A percentile compares a stretch with the other conserved stretches of the same genome.
Conservation (phyloP, 352 stramenopile species). For the Peronospora tabacina region DNA sequence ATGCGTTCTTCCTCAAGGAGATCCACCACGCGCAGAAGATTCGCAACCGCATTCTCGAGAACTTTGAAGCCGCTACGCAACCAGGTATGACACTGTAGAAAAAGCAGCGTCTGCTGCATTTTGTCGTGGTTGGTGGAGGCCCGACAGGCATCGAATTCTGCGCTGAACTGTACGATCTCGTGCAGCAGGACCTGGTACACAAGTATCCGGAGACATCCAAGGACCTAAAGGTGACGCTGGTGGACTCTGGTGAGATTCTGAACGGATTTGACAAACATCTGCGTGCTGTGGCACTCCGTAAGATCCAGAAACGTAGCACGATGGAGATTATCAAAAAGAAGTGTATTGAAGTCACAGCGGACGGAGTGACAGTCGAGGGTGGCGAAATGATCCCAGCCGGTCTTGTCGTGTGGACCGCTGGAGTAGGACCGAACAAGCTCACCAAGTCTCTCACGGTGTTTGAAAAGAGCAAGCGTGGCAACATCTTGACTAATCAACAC, state of each 20-base stretch:
- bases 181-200: slow-evolving; percentile 86
- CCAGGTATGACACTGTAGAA: slow-evolving; percentile 76
- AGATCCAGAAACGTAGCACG: slow-evolving; percentile 71
- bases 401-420: slow-evolving; percentile 71
- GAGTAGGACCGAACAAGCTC: slow-evolving; percentile 71
- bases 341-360: slow-evolving; percentile 52
- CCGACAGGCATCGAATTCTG: slow-evolving; percentile 95
- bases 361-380: slow-evolving; percentile 56
- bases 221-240: slow-evolving; percentile 54
- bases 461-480: slow-evolving; percentile 73
- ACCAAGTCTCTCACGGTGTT: slow-evolving; percentile 65
- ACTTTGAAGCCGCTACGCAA: slow-evolving; percentile 92
- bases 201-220: slow-evolving; percentile 74
- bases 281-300: slow-evolving; percentile 60
- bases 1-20: slow-evolving; percentile 97
- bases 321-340: slow-evolving; percentile 81
- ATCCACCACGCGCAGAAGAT: slow-evolving; percentile 90
- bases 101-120: slow-evolving; percentile 89
- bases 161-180: slow-evolving; percentile 92
- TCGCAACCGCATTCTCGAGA: slow-evolving; percentile 74
- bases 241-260: slow-evolving; percentile 68
- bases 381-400: slow-evolving; percentile 52
- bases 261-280: slow-evolving; percentile 65
- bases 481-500: slow-evolving; percentile 79
- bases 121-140: slow-evolving; percentile 96